Evolutionary conservation across 73 alveolate species (phyloP), one percentile per base, ranked within the genome.

Genomic region (Paramecium sonneborni): DNA sequence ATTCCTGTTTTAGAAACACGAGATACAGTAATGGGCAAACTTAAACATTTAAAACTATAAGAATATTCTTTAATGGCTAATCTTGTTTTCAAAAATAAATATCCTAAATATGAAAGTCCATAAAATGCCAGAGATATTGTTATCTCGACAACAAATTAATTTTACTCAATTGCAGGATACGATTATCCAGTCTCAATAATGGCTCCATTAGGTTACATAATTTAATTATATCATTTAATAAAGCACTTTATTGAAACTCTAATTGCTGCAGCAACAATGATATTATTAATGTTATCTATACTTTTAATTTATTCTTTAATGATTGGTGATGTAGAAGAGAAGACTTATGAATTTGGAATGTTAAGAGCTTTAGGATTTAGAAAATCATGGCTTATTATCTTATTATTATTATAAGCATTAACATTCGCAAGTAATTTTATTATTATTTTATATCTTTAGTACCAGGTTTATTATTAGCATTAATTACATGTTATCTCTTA

Each of bases 281-380:
- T 97, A 95, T 92, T 97, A 62, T 92, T 94, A 57, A 92, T 97
- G 85, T 92, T 97, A 76, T 88, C 96, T 30, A 94, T 95, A 26
- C 76, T 95, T 92, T 96, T 97, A 38, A 97, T 97, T n/a, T 97
- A 97, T 92, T 93, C 98, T 26, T 94, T 97, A 23, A 96, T 96
- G 99, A 70, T 97, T 18, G 95, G 98, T 26, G 98, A 97, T 93
- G 97, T 96, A 0, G 99, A 97, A 76, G 98, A 96, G 92, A 96
- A 97, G 93, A 96, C 99, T 21, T 97, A 97, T 93, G 98, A 97
- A 85, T 94, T 92, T 90, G 99, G 99, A 10, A 96, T 97, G 99
- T 92, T 97, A 20, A 93, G 99, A 85, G 97, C 99, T 12, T 96
- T 97, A 58, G 99, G 99, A 23, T 93, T 96, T 32, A 92, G 91